Percentiles rank a stretch among this genome's conserved stretches.
phyloP scores from a whole-genome alignment of 164 flowering plant species.

The Euptelea pleiosperma region DNA sequence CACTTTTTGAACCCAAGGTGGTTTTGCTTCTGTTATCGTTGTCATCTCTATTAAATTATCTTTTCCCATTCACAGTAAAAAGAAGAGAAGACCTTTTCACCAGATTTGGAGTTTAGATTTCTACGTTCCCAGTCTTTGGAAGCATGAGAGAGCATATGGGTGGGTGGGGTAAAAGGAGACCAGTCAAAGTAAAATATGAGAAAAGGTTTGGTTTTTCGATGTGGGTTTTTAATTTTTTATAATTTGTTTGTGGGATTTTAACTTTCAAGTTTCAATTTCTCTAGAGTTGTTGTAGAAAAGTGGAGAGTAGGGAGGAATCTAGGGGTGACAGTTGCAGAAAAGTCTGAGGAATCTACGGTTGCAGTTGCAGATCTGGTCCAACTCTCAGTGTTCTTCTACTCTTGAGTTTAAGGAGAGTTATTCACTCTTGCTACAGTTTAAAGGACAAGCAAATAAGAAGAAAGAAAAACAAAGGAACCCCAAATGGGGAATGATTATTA shows the following conservation, averaged over 20 bases:
- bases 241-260: too few relatives aligned
- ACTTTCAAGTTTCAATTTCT: conserved; percentile 1
- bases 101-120: conserved; percentile 13
- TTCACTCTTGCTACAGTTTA: background rate
- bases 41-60: background rate
- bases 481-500: background rate
- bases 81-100: conserved; percentile 20
- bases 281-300: conserved; percentile 1
- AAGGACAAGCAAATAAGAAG: background rate
- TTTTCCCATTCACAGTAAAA: conserved; percentile 34
- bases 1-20: conserved; percentile 32
- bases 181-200: background rate
- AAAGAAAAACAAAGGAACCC: background rate
- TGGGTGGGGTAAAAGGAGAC: conserved; percentile 11
- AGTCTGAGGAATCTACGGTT: conserved; percentile 13
- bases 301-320: conserved; percentile 19
- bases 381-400: background rate
- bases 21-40: conserved; percentile 17
- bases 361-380: conserved; percentile 9
- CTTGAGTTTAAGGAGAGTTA: background rate
- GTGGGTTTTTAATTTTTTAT: background rate
- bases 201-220: background rate
- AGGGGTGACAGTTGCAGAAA: conserved; percentile 7
- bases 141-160: background rate
- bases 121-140: background rate